A percentile compares a stretch with the other conserved stretches of the same genome.
These are phyloP conservation scores for Lactarius quietus DNA, from an alignment of 768 basidiomycete genomes.

Conservation along the genomic window DNA sequence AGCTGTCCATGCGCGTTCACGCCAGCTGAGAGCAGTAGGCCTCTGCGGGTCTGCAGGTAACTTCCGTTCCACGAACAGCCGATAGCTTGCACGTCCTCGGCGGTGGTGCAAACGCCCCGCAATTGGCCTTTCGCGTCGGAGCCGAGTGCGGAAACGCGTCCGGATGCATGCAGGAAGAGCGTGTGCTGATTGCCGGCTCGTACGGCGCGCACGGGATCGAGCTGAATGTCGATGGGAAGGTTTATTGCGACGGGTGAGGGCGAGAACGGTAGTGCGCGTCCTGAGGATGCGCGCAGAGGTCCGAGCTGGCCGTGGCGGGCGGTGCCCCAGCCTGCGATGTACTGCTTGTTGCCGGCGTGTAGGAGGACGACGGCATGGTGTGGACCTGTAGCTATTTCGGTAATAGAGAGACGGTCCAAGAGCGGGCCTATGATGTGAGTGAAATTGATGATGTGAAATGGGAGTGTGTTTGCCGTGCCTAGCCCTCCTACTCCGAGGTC, in stretches of 20 bases:
- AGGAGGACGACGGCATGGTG: slow-evolving; percentile 64
- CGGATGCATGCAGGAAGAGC: slow-evolving; percentile 43
- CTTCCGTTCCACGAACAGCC: slow-evolving; percentile 83
- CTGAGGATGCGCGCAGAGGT: slow-evolving; percentile 25
- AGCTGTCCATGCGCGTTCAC: slow-evolving; percentile 62
- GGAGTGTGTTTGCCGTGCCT: slow-evolving; percentile 21
- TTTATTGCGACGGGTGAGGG: slow-evolving; percentile 37
- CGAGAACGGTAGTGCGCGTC: slow-evolving; percentile 33
- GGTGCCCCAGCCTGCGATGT: slow-evolving; percentile 76
- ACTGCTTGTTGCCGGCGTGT: slow-evolving; percentile 27
- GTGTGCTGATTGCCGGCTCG: slow-evolving; percentile 55
- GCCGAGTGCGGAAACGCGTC: slow-evolving; percentile 52
- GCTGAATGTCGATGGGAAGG: slow-evolving; percentile 21
- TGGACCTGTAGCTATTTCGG: slow-evolving; percentile 58
- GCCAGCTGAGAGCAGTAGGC: slow-evolving; percentile 51
- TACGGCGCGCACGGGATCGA: slow-evolving; percentile 30
- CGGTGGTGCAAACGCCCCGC: slow-evolving; percentile 32
- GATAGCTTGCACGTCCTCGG: slow-evolving; percentile 35
- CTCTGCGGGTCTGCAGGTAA: slow-evolving; percentile 38
- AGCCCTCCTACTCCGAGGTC: slow-evolving; percentile 59
- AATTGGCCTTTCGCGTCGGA: slow-evolving; percentile 71
- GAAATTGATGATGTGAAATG: slow-evolving; percentile 44
- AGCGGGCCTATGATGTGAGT: slow-evolving; percentile 26
- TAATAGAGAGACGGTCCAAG: slow-evolving; percentile 33
- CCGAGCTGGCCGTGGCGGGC: slow-evolving; percentile 86